Conservation (phyloP, 208 protist species). For the Wallacemonas rigidus region DNA sequence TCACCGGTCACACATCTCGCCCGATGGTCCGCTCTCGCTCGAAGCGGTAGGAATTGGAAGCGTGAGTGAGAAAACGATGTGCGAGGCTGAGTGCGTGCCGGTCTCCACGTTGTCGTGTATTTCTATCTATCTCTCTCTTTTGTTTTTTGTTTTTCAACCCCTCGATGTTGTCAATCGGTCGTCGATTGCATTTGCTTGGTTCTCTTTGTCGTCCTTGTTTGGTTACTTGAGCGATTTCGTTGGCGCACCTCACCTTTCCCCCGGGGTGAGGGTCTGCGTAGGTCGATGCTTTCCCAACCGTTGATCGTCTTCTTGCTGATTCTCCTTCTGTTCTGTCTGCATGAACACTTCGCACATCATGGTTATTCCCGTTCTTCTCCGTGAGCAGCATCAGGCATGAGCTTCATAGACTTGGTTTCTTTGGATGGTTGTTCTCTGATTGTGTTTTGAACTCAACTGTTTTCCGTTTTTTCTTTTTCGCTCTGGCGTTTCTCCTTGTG, state of each 20-base stretch:
- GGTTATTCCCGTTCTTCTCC: background rate
- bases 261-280: background rate
- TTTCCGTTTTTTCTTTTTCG: background rate
- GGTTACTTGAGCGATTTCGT: background rate
- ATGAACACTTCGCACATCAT: background rate
- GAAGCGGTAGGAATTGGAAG: background rate
- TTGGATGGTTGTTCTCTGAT: constrained; percentile 15
- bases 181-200: background rate
- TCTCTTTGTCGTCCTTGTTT: constrained; percentile 11
- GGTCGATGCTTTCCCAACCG: background rate
- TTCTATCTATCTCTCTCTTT: background rate
- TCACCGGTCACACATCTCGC: constrained; percentile 70
- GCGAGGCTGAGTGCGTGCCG: too few relatives aligned
- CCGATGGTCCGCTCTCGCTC: constrained; percentile 54
- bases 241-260: constrained; percentile 3
- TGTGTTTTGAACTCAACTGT: background rate
- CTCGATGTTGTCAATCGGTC: background rate
- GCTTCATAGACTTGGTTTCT: background rate
- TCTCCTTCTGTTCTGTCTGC: constrained; percentile 15
- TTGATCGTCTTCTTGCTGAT: background rate
- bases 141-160: constrained; percentile 1
- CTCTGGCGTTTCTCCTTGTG: background rate
- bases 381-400: too few relatives aligned
- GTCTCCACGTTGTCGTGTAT: background rate
- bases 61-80: too few relatives aligned